These are phyloP conservation scores for Sonneratia caseolaris DNA, from an alignment of 345 rosid genomes.

Conservation along the genomic window DNA sequence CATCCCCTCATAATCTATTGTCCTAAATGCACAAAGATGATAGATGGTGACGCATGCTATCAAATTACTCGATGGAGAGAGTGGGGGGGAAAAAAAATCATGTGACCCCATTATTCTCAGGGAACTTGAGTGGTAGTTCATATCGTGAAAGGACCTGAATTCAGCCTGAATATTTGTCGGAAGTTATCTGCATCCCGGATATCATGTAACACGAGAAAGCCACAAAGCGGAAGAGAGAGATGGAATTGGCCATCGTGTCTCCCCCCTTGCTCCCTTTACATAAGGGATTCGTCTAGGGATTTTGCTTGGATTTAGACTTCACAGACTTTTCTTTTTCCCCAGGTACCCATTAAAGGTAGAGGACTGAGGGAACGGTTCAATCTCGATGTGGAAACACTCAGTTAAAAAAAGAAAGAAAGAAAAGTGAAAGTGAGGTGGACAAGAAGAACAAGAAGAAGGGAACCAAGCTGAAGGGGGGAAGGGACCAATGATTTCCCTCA, in stretches of 20 bases:
- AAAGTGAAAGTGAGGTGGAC: background rate
- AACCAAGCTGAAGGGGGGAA: background rate
- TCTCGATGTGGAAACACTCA: background rate
- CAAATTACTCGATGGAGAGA: too few species aligned
- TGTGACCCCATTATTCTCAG: too few species aligned
- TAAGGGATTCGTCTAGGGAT: slow-evolving; percentile 6
- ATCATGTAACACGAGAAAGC: too few species aligned
- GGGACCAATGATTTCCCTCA: background rate
- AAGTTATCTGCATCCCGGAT: too few species aligned
- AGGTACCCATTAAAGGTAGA: background rate
- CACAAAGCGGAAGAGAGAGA: background rate
- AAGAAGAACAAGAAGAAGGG: slow-evolving; percentile 1
- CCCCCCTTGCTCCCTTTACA: background rate
- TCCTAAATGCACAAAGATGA: too few species aligned
- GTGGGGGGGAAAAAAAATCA: too few species aligned
- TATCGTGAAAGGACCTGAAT: too few species aligned
- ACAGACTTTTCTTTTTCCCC: slow-evolving; percentile 1
- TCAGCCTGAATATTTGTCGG: too few species aligned
- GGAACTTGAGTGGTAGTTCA: too few species aligned
- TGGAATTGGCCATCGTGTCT: background rate
- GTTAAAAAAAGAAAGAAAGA: background rate
- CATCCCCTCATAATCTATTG: too few species aligned
- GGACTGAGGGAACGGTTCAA: background rate
- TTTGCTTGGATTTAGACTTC: slow-evolving; percentile 7
- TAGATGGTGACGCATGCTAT: too few species aligned